Base-by-base conservation (phyloP, 2,329 filamentous ascomycete species). In the Mariannaea elegans region DNA sequence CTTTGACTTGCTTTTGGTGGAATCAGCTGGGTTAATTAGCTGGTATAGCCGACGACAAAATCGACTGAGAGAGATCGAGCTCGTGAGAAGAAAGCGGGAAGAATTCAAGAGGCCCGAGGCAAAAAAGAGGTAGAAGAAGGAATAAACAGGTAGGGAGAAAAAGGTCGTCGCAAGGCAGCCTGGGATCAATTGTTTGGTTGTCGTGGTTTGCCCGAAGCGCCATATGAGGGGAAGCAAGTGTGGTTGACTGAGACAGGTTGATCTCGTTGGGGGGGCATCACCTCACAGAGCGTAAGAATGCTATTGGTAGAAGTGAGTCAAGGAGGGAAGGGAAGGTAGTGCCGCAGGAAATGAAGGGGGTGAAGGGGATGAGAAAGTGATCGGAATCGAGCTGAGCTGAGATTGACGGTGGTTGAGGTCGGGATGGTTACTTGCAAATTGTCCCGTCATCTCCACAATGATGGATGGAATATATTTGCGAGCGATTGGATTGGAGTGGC, bases 381-480 rank as follows among this genome's bases (percentile, higher is more conserved):
- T 49, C 13, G 38, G 14, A 7, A 29, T 24, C 14, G 19, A 23
- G 44, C 34, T 32, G 44, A 48, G 49, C 38, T 19, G 44, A 34
- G 38, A 50, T 34, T 27, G 54, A 34, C 36, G 42, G 49, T 31
- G 56, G 44, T 36, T 41, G 44, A 54, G 29, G 38, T 21, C 29
- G 32, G 23, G 38, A 55, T 27, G 45, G 31, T 45, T 55, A 50
- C 48, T 50, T 59, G 56, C 50, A 55, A 38, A 39, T 59, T 53
- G 47, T 45, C 44, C 38, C 50, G 50, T 54, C 56, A 59, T 50
- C 44, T 47, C 56, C 50, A 59, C 56, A 47, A 39, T 21, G 47
- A 51, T 51, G 27, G 42, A 55, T 47, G 36, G 42, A 48, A 27
- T 47, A 44, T n/a, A 36, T 41, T 51, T 53, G 34, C 44, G 34